Base-by-base conservation (phyloP, 108 stramenopile species). In the Fragilaria radians region DNA sequence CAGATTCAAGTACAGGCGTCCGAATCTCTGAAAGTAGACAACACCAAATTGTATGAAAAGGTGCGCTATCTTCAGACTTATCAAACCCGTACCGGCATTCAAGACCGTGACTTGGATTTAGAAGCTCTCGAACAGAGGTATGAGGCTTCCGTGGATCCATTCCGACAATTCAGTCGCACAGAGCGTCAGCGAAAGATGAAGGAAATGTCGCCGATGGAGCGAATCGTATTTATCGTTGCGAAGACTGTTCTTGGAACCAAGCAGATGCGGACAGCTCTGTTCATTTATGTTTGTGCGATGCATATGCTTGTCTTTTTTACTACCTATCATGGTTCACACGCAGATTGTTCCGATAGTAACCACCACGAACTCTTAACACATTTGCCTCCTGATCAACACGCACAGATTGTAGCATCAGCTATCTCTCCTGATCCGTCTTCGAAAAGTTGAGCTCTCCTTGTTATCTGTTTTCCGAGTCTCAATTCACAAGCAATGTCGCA, bases 31-130 rank as follows among this genome's bases (percentile, higher is more conserved):
- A 89, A 87, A 47, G 57, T 81, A 1, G 88, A 94, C 66, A 94
- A 94, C 61, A 83, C 88, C 4, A 94, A 91, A 52, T 79, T 94
- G 21, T 94, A 88, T 64, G 93, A 94, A 62, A 89, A 90, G 60
- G 87, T 94, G 62, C 74, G 93, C 0, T 94, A 91, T 64, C 78
- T 90, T 1, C 88, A 91, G 65, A 85, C 62, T 42, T 89, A 68
- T 49, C 79, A 73, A 32, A 73, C 52, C 54, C 62, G 49, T 21
- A 50, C 53, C 18, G 48, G 71, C 49, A 26, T 28, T 24, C 47
- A 48, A 29, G 84, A 83, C 53, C 74, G 82, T 25, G 87, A 90
- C 63, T 57, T 89, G 62, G 93, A 94, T 68, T 62, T 94, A 59
- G 89, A 89, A 64, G 89, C 87, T 7, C 61, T 94, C 59, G 93